Base-by-base conservation (phyloP, 2,329 filamentous ascomycete genomes). In the Colletotrichum sp. region DNA sequence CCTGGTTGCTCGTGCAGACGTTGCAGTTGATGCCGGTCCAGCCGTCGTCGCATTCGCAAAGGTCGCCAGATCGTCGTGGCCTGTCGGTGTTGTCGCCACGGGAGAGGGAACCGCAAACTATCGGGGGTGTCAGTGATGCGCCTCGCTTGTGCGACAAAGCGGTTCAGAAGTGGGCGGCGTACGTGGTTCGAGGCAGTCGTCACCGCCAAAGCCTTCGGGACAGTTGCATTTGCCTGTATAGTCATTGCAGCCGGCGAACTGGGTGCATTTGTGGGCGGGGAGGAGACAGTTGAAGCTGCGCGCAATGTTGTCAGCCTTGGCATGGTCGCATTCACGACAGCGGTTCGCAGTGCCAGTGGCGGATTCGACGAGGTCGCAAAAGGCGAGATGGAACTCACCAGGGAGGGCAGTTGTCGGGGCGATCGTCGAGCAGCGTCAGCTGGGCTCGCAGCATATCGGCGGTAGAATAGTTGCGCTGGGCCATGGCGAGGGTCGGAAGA, bases 1-100 rank as follows among this genome's bases (percentile, higher is more conserved):
- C 96, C 79, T 94, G 88, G 83, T 99, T 90, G 6, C 93, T 92
- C 77, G 94, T 93, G 86, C 97, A 99, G 72, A 99, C 95, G 81
- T 97, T 99, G 91, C 97, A 99, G 88, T 99, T 99, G 87, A 99
- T 96, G 78, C 97, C 97, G 55, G 92, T 92, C 97, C 97, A 99
- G 72, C 97, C 97, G 49, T 98, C 95, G 82, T 96, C 94, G 85
- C 97, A 99, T 57, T 95, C 88, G 86, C 97, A 99, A 7, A 49
- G 44, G 55, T 89, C 87, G 74, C 92, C 89, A 69, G 92, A 87
- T 82, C 97, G 92, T 82, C 95, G 93, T 27, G 93, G 91, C 80
- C 97, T 91, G 81, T 99, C 93, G 79, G 97, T 91, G 81, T 99
- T 93, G 79, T 90, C 90, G 78, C 96, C 96, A 80, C 95, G 93